Evolutionary conservation across 305 asterid genomes (phyloP).

Genomic region (Fraxinus angustifolia): DNA sequence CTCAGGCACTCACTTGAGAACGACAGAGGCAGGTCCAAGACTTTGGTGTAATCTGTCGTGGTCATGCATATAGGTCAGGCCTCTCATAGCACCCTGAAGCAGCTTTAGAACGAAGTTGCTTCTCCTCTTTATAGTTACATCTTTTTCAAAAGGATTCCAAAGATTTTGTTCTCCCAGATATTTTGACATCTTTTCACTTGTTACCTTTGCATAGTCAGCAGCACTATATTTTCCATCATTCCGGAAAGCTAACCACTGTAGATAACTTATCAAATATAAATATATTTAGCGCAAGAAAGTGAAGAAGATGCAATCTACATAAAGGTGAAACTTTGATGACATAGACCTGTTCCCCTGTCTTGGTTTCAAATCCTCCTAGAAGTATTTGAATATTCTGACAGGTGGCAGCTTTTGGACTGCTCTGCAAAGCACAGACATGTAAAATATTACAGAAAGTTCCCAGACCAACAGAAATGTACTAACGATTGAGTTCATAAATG

Average conservation of each 20-base stretch:
- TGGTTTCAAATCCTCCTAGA: conserved; percentile 94
- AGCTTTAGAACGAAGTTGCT: conserved; percentile 60
- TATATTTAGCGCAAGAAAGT: not conserved
- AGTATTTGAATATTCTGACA: conserved; percentile 71
- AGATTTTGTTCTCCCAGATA: conserved; percentile 43
- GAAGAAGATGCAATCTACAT: not conserved
- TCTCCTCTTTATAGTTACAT: conserved; percentile 60
- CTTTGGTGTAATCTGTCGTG: conserved; percentile 82
- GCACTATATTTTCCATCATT: conserved; percentile 83
- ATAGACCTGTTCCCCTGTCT: conserved; percentile 87
- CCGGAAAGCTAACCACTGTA: conserved; percentile 93
- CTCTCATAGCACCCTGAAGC: conserved; percentile 68
- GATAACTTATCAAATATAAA: conserved; percentile 12
- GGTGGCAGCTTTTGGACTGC: conserved; percentile 36
- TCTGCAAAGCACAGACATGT: conserved; percentile 42
- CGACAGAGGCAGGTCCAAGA: conserved; percentile 88
- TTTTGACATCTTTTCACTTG: conserved; percentile 67
- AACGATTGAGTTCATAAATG: not conserved
- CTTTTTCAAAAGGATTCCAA: conserved; percentile 85
- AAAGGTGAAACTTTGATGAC: conserved; percentile 7
- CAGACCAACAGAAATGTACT: not conserved
- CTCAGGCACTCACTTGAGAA: conserved; percentile 62
- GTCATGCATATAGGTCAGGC: conserved; percentile 76
- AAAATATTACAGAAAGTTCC: conserved; percentile 16
- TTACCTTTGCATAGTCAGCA: conserved; percentile 74